These are phyloP conservation scores for Cutaneotrichosporon mucoides DNA, from an alignment of 1,284 basidiomycete genomes.

Conservation along the genomic window DNA sequence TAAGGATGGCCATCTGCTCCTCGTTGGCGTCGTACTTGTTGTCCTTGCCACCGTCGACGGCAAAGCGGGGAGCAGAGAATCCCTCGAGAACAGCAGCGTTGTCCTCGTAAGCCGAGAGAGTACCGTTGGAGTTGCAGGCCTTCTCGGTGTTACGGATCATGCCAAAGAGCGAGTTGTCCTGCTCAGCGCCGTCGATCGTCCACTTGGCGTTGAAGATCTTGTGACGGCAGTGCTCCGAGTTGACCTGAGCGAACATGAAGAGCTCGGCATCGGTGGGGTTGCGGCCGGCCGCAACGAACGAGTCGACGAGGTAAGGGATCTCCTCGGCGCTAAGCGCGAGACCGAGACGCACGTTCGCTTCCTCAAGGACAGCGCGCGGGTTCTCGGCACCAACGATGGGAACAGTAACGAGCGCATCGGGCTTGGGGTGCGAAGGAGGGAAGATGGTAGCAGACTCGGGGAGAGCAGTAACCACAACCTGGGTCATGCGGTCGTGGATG, in stretches of 20 bases:
- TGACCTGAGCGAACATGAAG: conserved; percentile 99
- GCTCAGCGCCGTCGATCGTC: conserved; percentile 72
- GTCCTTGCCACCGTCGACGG: conserved; percentile 50
- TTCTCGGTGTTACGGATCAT: conserved; percentile 99
- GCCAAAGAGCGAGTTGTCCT: conserved; percentile 79
- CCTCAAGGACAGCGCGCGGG: conserved; percentile 56
- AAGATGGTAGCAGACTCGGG: conserved; percentile 68
- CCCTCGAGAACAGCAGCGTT: conserved; percentile 95
- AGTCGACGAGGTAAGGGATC: conserved; percentile 87
- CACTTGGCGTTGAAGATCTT: conserved; percentile 99
- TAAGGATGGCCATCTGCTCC: conserved; percentile 79
- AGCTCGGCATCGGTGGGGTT: conserved; percentile 96
- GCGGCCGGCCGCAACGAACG: conserved; percentile 71
- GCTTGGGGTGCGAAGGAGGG: conserved; percentile 53
- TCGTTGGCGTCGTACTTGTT: conserved; percentile 57
- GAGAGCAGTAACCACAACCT: conserved; percentile 60
- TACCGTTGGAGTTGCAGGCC: conserved; percentile 61
- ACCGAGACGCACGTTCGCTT: conserved; percentile 80
- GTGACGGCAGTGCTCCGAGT: conserved; percentile 98
- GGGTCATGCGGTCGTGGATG: conserved; percentile 96
- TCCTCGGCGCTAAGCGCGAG: conserved; percentile 87
- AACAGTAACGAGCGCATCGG: conserved; percentile 68
- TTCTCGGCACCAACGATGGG: conserved; percentile 56
- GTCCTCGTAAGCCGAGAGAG: conserved; percentile 96
- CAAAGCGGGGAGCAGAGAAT: conserved; percentile 72